Base-by-base conservation (phyloP, 2,329 filamentous ascomycete species). In the Colletotrichum sp. region DNA sequence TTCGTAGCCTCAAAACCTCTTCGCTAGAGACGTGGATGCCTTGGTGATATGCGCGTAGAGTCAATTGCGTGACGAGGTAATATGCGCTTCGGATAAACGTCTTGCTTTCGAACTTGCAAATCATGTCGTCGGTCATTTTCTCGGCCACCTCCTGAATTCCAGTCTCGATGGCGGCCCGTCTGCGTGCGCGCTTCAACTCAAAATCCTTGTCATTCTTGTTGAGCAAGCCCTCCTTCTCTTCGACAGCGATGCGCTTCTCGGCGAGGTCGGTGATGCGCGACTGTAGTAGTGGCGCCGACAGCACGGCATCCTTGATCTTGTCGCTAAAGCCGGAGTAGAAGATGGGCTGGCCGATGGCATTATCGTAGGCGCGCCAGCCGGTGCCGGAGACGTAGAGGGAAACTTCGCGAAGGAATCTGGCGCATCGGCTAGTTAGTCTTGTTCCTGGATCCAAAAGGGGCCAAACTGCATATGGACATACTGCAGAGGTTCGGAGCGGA, bases 51-150 rank as follows among this genome's bases (percentile, higher is more conserved):
- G 97, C 96, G 77, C 97, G 89, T 6, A 96, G 98, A 77, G 99
- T 88, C 63, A 99, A 89, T 85, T 99, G 96, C 2, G 96, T 98
- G 64, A 89, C 89, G 52, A 98, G 83, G 83, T 98, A 99, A 83
- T 99, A 99, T 63, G 97, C 96, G 28, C 95, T 92, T 65, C 97
- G 90, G 79, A 99, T 98, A 82, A 99, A 99, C 3, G 92, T 88
- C 83, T 96, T 98, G 88, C 94, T 98, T 85, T 99, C 97, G 90
- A 99, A 96, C 86, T 99, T 99, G 90, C 96, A 99, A 77, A 99
- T 98, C 97, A 99, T 99, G 78, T 94, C 92, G 82, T 98, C 95
- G 28, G 96, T 95, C 90, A 97, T 93, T 79, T 94, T 93, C 78
- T 97, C 95, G 6, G 95, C 94, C 6, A 98, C 93, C 82, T 98